Evolutionary conservation across 495 filamentous ascomycete genomes (phyloP).

Genomic region (Pyrenopolyporus hunteri): DNA sequence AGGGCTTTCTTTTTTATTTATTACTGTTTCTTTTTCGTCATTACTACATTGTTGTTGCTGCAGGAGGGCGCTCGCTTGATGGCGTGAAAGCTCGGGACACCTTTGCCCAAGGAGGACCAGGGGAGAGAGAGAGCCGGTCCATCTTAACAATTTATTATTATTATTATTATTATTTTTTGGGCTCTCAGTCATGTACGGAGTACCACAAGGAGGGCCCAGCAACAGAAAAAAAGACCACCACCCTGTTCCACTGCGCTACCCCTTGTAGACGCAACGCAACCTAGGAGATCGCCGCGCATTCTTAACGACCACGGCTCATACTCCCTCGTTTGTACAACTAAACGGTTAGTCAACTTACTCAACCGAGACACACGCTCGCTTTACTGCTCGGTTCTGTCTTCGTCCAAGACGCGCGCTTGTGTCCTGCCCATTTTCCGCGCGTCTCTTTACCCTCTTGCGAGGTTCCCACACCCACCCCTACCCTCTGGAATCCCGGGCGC

Average conservation of each 20-base stretch:
- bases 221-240: conserved; percentile 34
- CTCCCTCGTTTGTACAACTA: conserved; percentile 39
- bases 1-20: no score
- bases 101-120: conserved; percentile 18
- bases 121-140: conserved; percentile 21
- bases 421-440: conserved; percentile 35
- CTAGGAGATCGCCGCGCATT: conserved; percentile 37
- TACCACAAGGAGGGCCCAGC: conserved; percentile 33
- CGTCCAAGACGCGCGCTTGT: conserved; percentile 43
- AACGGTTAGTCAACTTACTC: conserved; percentile 19
- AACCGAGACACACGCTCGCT: conserved; percentile 42
- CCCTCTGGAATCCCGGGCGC: conserved; percentile 30
- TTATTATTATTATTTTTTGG: conserved; percentile 8
- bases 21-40: conserved; percentile 2
- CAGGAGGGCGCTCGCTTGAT: conserved; percentile 8
- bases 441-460: conserved; percentile 42
- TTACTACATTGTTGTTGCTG: conserved; percentile 11
- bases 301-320: conserved; percentile 38
- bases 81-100: conserved; percentile 26
- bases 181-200: conserved; percentile 26
- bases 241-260: conserved; percentile 42
- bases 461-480: conserved; percentile 34
- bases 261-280: conserved; percentile 43
- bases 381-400: conserved; percentile 34
- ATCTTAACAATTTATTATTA: conserved; percentile 38